Evolutionary conservation across 208 protist genomes (phyloP).

Genomic region (Acanthamoeba castellanii): DNA sequence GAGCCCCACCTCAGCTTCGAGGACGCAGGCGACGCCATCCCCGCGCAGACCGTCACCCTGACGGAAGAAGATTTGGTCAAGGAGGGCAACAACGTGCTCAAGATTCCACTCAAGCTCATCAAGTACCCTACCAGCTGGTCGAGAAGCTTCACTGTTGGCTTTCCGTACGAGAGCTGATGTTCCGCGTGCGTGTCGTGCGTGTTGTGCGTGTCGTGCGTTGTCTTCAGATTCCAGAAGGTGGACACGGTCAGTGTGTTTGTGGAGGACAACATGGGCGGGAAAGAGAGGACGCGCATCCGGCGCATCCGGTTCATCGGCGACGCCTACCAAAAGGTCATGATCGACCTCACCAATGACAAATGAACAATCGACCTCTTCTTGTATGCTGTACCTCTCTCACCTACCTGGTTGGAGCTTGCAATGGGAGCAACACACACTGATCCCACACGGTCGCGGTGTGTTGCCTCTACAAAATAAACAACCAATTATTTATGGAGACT

Average conservation of each 20-base stretch:
- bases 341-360: conserved; percentile 42
- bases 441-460: too few relatives aligned
- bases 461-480: too few relatives aligned
- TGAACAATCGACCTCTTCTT: too few relatives aligned
- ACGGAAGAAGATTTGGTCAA: not conserved
- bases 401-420: too few relatives aligned
- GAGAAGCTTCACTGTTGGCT: too few relatives aligned
- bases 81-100: conserved; percentile 4
- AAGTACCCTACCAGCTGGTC: conserved; percentile 32
- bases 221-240: conserved; percentile 66
- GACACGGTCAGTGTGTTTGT: conserved; percentile 24
- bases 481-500: too few relatives aligned
- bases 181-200: not conserved
- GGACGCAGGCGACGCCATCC: conserved; percentile 24
- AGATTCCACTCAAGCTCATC: conserved; percentile 44
- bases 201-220: not conserved
- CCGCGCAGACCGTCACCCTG: not conserved
- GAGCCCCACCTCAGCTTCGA: conserved; percentile 61
- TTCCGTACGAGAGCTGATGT: too few relatives aligned
- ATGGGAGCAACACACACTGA: too few relatives aligned
- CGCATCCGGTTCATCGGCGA: conserved; percentile 53
- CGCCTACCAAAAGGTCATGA: conserved; percentile 23
- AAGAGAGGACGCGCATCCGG: conserved; percentile 11
- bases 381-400: too few relatives aligned
- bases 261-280: conserved; percentile 56